These are phyloP conservation scores for Leucoagaricus sp. DNA, from an alignment of 1,284 basidiomycete species.

Conservation along the genomic window DNA sequence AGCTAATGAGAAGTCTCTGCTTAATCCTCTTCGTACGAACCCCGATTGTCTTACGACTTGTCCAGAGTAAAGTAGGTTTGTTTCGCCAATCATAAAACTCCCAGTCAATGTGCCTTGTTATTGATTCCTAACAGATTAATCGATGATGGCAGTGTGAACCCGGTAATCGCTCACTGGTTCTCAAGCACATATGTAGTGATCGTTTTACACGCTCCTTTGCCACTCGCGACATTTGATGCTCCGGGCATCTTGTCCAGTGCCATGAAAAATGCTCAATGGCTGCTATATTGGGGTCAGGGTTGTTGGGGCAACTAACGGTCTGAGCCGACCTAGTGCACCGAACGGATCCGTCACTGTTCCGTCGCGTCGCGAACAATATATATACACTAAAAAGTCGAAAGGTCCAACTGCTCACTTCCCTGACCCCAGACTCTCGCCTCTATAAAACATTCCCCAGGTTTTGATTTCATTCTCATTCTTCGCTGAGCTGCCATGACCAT, in stretches of 20 bases:
- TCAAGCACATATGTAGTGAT: background rate
- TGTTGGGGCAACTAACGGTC: constrained; percentile 15
- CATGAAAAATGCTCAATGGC: background rate
- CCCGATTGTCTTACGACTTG: constrained; percentile 4
- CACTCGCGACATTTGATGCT: constrained; percentile 3
- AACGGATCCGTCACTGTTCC: constrained; percentile 7
- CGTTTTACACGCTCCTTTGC: background rate
- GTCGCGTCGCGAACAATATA: constrained; percentile 3
- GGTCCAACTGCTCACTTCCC: background rate
- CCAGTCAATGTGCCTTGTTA: background rate
- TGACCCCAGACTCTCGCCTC: constrained; percentile 9
- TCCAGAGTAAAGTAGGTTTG: background rate
- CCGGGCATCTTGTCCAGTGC: background rate
- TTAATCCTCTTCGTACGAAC: background rate
- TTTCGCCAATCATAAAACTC: background rate
- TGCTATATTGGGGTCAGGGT: constrained; percentile 9
- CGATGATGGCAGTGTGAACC: background rate
- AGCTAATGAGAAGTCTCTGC: background rate
- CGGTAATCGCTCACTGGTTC: background rate
- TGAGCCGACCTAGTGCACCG: constrained; percentile 14
- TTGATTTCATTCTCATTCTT: constrained; percentile 11
- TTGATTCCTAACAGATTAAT: background rate
- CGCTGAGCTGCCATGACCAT: constrained; percentile 71
- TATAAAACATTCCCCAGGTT: constrained; percentile 11
- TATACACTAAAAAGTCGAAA: background rate